These are phyloP conservation scores for Alopecurus myosuroides DNA, from an alignment of 176 grass and related monocot genomes.

Conservation along the genomic window DNA sequence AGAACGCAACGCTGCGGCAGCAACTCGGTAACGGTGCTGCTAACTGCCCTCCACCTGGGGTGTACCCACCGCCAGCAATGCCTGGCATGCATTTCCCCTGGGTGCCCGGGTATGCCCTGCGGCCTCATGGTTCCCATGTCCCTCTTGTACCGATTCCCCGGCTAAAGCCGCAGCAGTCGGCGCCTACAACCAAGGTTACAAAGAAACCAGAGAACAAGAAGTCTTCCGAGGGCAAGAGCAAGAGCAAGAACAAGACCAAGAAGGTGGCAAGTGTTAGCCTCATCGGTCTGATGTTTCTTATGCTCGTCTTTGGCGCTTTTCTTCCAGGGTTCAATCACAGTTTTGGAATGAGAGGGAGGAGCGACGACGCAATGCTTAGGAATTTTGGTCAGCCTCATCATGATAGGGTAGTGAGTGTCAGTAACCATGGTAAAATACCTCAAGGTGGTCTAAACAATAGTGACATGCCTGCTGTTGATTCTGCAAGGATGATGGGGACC, in stretches of 20 bases:
- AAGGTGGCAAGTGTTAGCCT: conserved; percentile 88
- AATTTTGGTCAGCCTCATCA: conserved; percentile 42
- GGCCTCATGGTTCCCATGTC: conserved; percentile 63
- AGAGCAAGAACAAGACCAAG: conserved; percentile 67
- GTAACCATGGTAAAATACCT: conserved; percentile 36
- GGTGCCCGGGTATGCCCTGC: conserved; percentile 77
- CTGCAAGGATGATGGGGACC: background rate
- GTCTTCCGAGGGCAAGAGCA: conserved; percentile 37
- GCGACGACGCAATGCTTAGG: conserved; percentile 16
- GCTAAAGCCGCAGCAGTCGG: conserved; percentile 61
- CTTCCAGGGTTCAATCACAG: conserved; percentile 49
- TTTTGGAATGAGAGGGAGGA: conserved; percentile 36
- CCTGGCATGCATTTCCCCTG: conserved; percentile 80
- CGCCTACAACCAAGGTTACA: conserved; percentile 31
- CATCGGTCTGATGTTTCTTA: conserved; percentile 63
- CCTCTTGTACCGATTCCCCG: conserved; percentile 89
- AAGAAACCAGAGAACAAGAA: conserved; percentile 74
- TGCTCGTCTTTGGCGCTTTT: conserved; percentile 54
- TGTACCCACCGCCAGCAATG: conserved; percentile 42
- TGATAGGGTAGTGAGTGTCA: conserved; percentile 54
- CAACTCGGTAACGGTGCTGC: conserved; percentile 29
- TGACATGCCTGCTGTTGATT: conserved; percentile 27
- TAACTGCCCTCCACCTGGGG: conserved; percentile 35
- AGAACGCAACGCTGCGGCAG: conserved; percentile 73
- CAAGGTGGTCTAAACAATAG: conserved; percentile 34